Conservation (phyloP, 768 basidiomycete species). For the Udeniomyces megalosporus region DNA sequence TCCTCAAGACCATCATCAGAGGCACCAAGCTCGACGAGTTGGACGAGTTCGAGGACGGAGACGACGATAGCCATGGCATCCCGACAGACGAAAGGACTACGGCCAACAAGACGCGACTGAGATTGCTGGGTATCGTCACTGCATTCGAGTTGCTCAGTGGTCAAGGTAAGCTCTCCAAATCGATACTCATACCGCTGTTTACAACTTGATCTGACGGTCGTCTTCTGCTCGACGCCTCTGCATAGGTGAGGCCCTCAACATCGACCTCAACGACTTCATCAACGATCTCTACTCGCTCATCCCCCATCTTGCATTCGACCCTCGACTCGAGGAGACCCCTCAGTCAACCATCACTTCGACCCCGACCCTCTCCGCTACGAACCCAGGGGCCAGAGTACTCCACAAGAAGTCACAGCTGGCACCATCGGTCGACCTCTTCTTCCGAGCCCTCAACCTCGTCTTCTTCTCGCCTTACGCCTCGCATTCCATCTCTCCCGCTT, state of each 20-base stretch:
- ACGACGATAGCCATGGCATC: constrained; percentile 26
- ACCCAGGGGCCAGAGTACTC: constrained; percentile 17
- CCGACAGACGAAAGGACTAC: constrained; percentile 31
- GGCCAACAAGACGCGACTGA: constrained; percentile 27
- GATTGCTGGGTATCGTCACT: constrained; percentile 71
- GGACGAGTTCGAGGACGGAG: constrained; percentile 25
- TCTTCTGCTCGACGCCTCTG: constrained; percentile 8
- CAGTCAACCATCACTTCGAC: constrained; percentile 24
- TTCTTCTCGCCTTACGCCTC: constrained; percentile 57
- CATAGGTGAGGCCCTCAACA: constrained; percentile 86
- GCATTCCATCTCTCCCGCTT: constrained; percentile 39
- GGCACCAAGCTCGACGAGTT: constrained; percentile 28
- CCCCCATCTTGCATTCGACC: constrained; percentile 50
- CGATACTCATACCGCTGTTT: constrained; percentile 8
- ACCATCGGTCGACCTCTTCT: constrained; percentile 45
- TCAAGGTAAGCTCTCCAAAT: constrained; percentile 47
- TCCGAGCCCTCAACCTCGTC: constrained; percentile 63
- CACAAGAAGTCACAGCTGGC: constrained; percentile 20
- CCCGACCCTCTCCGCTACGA: constrained; percentile 15
- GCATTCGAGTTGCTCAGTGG: constrained; percentile 95
- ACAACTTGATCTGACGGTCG: background rate
- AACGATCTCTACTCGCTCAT: constrained; percentile 68
- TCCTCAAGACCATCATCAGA: constrained; percentile 59
- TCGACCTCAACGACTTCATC: constrained; percentile 82
- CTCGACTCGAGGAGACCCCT: constrained; percentile 45